Conservation (phyloP, 805 yeast genomes). For the Starmerella bacillaris region DNA sequence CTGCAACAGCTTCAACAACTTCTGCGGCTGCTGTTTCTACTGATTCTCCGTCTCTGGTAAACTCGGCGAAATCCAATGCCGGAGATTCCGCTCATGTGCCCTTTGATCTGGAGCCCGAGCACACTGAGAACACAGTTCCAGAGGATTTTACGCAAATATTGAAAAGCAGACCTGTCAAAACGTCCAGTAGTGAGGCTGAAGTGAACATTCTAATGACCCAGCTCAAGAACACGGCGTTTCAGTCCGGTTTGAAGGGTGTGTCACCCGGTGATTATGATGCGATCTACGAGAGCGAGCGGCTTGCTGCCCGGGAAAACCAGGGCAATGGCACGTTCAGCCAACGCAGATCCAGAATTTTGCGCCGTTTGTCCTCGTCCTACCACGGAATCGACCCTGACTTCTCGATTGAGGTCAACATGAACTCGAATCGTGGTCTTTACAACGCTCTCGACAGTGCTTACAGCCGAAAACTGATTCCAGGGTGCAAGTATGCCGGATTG, state of each 20-base stretch:
- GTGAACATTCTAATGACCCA: background rate
- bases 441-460: constrained; percentile 59
- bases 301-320: no score
- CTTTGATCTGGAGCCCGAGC: constrained; percentile 11
- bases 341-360: background rate
- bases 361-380: constrained; percentile 1
- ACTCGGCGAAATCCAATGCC: constrained; percentile 6
- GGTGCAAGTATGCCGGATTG: constrained; percentile 70
- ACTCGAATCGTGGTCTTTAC: constrained; percentile 75
- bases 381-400: constrained; percentile 35
- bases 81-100: constrained; percentile 13
- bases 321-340: background rate
- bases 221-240: background rate
- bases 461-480: constrained; percentile 22
- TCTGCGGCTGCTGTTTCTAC: background rate
- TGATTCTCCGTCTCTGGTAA: constrained; percentile 6
- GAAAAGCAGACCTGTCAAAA: background rate
- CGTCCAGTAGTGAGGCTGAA: background rate
- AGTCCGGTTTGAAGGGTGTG: constrained; percentile 1
- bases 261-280: constrained; percentile 10
- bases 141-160: background rate
- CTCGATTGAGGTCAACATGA: constrained; percentile 41
- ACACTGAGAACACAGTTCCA: background rate
- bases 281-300: constrained; percentile 5
- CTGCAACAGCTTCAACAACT: background rate